Base-by-base conservation (phyloP, 352 stramenopile species). In the Pythium biforme region DNA sequence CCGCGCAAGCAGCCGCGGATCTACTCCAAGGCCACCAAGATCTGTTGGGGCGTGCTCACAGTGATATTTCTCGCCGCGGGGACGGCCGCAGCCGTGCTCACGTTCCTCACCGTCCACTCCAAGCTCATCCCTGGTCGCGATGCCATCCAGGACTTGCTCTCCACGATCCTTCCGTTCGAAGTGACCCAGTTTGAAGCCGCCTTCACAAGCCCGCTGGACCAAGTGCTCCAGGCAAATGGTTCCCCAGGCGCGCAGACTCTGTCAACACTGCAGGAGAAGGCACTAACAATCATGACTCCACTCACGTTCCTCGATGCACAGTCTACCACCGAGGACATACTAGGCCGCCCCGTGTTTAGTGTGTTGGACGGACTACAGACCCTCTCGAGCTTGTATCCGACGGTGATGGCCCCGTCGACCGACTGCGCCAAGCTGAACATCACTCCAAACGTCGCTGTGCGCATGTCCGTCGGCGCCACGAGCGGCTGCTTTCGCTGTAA, bases 401-500 rank as follows among this genome's bases (percentile, higher is more conserved):
- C 76, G 0, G 65, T 66, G 2, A 71, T 70, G 6, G 55, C 64
- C 0, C 56, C 54, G 9, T 49, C 54, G 1, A 68, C 72, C 4
- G 62, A 83, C 45, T 92, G 83, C 41, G 51, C 68, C 11, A 59
- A 55, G 27, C 58, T 88, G 60, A 77, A 74, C 12, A 89, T 88
- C 56, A 78, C 69, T 2, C 71, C 71, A 3, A 92, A 68, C 33
- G 43, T 73, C 15, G 53, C 58, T 1, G 72, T 69, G 29, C 76
- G 81, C 34, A 92, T 90, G 83, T 82, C 63, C 8, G 63, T 84
- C 39, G 83, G 77, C 0, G 77, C 68, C 0, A 22, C 57, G 17
- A 88, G 77, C 2, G 81, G 83, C 14, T 92, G 81, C 39, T 90
- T 89, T 52, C 73, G 68, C 22, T 92, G 83, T 51, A 84, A 88